Base-by-base conservation (phyloP, 306 rosid species). In the Mucuna pruriens region DNA sequence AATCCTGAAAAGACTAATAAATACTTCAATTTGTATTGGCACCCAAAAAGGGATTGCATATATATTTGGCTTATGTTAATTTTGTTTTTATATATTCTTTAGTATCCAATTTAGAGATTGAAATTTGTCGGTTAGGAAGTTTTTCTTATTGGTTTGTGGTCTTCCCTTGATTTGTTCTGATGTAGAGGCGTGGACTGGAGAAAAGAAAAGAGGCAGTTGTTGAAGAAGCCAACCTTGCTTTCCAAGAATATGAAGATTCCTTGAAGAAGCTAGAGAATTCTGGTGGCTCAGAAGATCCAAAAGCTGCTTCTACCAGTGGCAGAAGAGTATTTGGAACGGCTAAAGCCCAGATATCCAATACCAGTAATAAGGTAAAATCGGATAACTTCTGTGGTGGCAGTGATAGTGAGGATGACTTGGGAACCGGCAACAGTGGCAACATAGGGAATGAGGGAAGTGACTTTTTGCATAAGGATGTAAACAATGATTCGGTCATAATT, bases 201-300 rank as follows among this genome's bases (percentile, higher is more conserved):
- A 95, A 91, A 88, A 87, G 88, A 46, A 91, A 84, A 80, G 97
- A 84, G 85, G 95, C 84, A 48, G 91, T 90, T 78, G 85, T 89
- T 85, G 93, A 89, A 78, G 98, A 92, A 85, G 97, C 92, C 44
- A 89, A 92, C 82, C 90, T 86, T 82, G 90, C 92, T 81, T 72
- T 93, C 84, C 87, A 90, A 83, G 97, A 95, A 84, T 85, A 73
- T 34, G 94, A 90, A 23, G 80, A 84, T 63, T 88, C 93, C 76
- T 76, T 92, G 83, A 89, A 76, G 82, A 90, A 86, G 80, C 79
- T 90, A 66, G 94, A 86, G 70, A 86, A 84, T 84, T 74, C 91
- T 71, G 77, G 34, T 66, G 91, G 82, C 78, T 79, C 83, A 36
- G 89, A 85, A 79, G 87, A 81, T 84, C 51, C 64, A 29, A 87